Percentiles rank a stretch among this genome's conserved stretches.
Evolutionary conservation across 1,139 yeast species (phyloP).

Genomic region (Meyerozyma elateridarum): DNA sequence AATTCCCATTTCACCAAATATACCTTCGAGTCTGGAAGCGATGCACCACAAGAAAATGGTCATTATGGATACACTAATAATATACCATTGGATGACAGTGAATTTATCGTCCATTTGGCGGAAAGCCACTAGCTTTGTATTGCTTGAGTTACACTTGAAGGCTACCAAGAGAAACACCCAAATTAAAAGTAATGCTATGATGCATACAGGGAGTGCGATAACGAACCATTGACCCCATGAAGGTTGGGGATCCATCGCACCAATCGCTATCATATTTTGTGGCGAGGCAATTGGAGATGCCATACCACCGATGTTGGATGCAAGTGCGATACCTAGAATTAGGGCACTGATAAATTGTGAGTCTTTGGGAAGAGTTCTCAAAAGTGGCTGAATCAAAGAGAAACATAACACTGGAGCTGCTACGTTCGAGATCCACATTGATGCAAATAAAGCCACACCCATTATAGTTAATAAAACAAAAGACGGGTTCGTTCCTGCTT

Average conservation of each 20-base stretch:
- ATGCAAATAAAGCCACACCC: slow-evolving; percentile 63
- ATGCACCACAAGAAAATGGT: slow-evolving; percentile 75
- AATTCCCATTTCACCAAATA: slow-evolving; percentile 69
- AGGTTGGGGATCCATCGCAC: slow-evolving; percentile 60
- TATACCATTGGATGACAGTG: slow-evolving; percentile 60
- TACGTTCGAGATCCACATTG: slow-evolving; percentile 78
- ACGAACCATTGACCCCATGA: slow-evolving; percentile 80
- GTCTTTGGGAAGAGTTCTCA: slow-evolving; percentile 58
- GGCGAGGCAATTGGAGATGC: slow-evolving; percentile 80
- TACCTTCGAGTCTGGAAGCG: slow-evolving; percentile 48
- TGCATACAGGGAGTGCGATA: slow-evolving; percentile 60
- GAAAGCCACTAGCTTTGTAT: slow-evolving; percentile 43
- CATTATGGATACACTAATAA: slow-evolving; percentile 44
- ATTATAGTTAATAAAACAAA: slow-evolving; percentile 58
- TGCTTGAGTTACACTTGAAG: slow-evolving; percentile 43
- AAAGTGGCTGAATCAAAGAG: slow-evolving; percentile 59
- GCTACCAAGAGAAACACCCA: slow-evolving; percentile 58
- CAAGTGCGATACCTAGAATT: slow-evolving; percentile 66
- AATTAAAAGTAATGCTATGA: slow-evolving; percentile 46
- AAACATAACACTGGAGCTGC: slow-evolving; percentile 76
- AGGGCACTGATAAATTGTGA: slow-evolving; percentile 60
- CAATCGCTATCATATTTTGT: slow-evolving; percentile 71
- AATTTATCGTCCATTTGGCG: slow-evolving; percentile 58
- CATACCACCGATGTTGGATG: slow-evolving; percentile 75
- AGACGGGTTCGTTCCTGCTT: slow-evolving; percentile 65